phyloP scores from a whole-genome alignment of 176 grass and related monocot genomes.

The Musa beccarii region DNA sequence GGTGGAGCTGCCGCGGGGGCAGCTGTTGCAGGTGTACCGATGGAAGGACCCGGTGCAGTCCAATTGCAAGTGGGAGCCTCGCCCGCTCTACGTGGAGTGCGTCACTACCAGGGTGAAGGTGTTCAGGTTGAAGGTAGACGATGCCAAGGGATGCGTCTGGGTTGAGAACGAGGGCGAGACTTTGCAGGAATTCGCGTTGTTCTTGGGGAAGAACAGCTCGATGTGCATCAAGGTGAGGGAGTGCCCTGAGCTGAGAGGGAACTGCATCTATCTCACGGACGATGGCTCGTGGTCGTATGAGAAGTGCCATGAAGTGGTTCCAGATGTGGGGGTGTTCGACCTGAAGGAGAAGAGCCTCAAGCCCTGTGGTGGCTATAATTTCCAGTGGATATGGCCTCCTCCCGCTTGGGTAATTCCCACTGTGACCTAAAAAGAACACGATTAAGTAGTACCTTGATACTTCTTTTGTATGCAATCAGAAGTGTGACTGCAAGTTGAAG shows the following conservation, averaged over 20 bases:
- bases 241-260: constrained; percentile 10
- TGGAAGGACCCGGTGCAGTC: constrained; percentile 8
- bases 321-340: constrained; percentile 48
- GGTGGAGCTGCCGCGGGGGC: constrained; percentile 41
- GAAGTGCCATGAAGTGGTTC: constrained; percentile 43
- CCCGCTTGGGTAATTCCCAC: constrained; percentile 40
- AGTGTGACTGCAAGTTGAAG: no score
- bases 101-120: constrained; percentile 33
- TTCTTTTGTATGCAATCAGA: no score
- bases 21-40: constrained; percentile 35
- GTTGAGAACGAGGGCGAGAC: not conserved
- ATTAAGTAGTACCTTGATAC: not conserved
- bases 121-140: constrained; percentile 11
- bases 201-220: constrained; percentile 48
- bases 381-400: constrained; percentile 53
- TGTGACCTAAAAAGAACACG: not conserved
- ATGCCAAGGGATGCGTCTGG: constrained; percentile 4
- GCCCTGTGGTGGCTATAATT: constrained; percentile 17
- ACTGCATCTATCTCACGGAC: constrained; percentile 54
- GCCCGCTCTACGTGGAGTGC: constrained; percentile 34
- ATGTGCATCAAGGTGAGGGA: constrained; percentile 17
- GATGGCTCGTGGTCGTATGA: constrained; percentile 42
- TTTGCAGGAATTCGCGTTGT: constrained; percentile 26
- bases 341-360: constrained; percentile 32
- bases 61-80: constrained; percentile 38